Percentiles rank a stretch among this genome's conserved stretches.
Evolutionary conservation across 2,329 filamentous ascomycete genomes (phyloP).

Genomic region (Davidsoniella australis): DNA sequence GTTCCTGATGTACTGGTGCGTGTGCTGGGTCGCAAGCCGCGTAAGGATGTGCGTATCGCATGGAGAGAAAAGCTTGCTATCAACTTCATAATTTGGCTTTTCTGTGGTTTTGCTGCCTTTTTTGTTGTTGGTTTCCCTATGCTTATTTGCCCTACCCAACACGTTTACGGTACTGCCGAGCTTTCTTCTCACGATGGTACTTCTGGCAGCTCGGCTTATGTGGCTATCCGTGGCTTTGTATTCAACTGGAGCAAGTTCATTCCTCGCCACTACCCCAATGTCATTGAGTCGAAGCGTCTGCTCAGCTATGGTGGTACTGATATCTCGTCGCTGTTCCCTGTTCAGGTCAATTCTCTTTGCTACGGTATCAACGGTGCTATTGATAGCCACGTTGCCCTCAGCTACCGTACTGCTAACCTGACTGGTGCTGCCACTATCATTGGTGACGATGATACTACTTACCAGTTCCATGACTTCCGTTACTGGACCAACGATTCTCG

Average conservation of each 20-base stretch:
- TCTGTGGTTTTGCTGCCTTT: slow-evolving; percentile 62
- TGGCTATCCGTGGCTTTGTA: slow-evolving; percentile 76
- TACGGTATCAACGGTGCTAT: slow-evolving; percentile 51
- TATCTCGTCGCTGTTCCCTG: slow-evolving; percentile 74
- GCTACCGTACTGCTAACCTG: slow-evolving; percentile 65
- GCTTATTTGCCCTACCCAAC: slow-evolving; percentile 78
- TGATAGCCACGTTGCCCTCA: slow-evolving; percentile 60
- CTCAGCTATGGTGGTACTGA: slow-evolving; percentile 75
- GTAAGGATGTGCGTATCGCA: slow-evolving; percentile 79
- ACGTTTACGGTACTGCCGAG: slow-evolving; percentile 70
- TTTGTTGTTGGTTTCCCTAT: slow-evolving; percentile 78
- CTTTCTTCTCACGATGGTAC: slow-evolving; percentile 60
- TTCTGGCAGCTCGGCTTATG: slow-evolving; percentile 43
- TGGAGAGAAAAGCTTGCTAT: slow-evolving; percentile 98
- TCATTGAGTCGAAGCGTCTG: slow-evolving; percentile 36
- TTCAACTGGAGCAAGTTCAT: slow-evolving; percentile 65
- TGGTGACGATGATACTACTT: slow-evolving; percentile 51
- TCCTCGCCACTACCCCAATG: slow-evolving; percentile 59
- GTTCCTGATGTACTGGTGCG: slow-evolving; percentile 72
- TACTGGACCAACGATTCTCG: slow-evolving; percentile 65
- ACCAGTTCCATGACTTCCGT: slow-evolving; percentile 84
- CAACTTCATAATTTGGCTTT: slow-evolving; percentile 91
- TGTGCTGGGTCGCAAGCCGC: slow-evolving; percentile 64
- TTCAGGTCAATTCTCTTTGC: slow-evolving; percentile 87
- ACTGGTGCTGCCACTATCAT: slow-evolving; percentile 49